Percentiles rank a stretch among this genome's conserved stretches.
These are phyloP conservation scores for Streptanthus diversifolius DNA, from an alignment of 345 rosid genomes.

Conservation along the genomic window DNA sequence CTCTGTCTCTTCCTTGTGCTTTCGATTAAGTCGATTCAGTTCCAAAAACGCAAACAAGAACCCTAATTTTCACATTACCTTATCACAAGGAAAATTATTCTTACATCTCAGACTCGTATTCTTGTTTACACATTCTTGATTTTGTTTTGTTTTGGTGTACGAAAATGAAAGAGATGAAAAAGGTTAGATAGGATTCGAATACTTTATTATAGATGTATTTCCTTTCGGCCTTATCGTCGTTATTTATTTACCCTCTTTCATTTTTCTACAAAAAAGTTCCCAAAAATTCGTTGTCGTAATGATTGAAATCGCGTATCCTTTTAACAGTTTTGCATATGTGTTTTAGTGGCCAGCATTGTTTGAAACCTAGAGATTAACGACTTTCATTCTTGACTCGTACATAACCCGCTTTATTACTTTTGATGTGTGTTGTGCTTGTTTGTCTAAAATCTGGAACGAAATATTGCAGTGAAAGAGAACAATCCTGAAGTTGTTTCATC, in stretches of 20 bases:
- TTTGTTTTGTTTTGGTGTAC: conserved; percentile 8
- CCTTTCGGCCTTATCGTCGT: no score
- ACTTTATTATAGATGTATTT: neutral
- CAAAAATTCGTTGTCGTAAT: no score
- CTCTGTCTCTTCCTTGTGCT: conserved; percentile 7
- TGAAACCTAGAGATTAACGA: neutral
- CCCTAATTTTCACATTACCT: conserved; percentile 26
- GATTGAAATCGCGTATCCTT: no score
- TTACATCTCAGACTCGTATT: neutral
- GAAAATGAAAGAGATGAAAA: conserved; percentile 16
- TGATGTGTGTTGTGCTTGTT: neutral
- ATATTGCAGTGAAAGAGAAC: neutral
- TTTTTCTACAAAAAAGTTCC: no score
- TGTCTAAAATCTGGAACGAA: neutral
- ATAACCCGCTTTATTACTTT: neutral
- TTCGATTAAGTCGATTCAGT: conserved; percentile 10
- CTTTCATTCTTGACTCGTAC: neutral
- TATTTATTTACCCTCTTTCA: no score
- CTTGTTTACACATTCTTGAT: conserved; percentile 8
- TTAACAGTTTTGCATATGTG: neutral
- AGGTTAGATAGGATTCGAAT: conserved; percentile 24
- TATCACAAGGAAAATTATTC: neutral
- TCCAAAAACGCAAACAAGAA: conserved; percentile 8
- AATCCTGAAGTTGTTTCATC: neutral
- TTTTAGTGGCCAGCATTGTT: neutral